A percentile compares a stretch with the other conserved stretches of the same genome.
Evolutionary conservation across 169 alveolate species (phyloP).

Genomic region (Cryptosporidium viatorum): DNA sequence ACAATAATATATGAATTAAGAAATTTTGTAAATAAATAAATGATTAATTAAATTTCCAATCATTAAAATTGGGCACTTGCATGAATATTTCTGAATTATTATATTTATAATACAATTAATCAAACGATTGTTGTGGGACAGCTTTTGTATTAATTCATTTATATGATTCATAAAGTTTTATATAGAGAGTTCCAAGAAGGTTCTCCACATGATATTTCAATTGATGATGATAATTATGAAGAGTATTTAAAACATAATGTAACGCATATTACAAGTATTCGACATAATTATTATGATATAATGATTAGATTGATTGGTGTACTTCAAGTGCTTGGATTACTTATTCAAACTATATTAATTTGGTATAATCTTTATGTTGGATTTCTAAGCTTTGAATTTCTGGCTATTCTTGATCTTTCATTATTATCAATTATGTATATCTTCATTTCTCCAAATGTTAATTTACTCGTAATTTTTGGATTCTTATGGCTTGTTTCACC

Average conservation of each 20-base stretch:
- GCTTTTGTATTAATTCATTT: neutral
- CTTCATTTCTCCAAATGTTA: slow-evolving; percentile 56
- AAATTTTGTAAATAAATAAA: neutral
- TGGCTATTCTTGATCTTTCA: slow-evolving; percentile 43
- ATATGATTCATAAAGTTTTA: slow-evolving; percentile 48
- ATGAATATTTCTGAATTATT: slow-evolving; percentile 1
- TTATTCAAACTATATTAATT: slow-evolving; percentile 43
- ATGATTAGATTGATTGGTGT: slow-evolving; percentile 55
- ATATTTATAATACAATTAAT: neutral
- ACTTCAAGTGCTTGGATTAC: slow-evolving; percentile 55
- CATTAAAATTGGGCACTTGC: neutral
- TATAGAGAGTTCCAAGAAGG: slow-evolving; percentile 60
- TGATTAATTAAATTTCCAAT: slow-evolving; percentile 6
- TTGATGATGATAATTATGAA: slow-evolving; percentile 32
- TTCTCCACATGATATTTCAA: slow-evolving; percentile 9
- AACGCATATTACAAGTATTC: slow-evolving; percentile 29
- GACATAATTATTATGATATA: slow-evolving; percentile 43
- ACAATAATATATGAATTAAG: neutral
- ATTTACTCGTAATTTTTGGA: slow-evolving; percentile 59
- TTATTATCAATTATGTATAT: slow-evolving; percentile 57
- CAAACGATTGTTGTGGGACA: neutral
- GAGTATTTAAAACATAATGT: slow-evolving; percentile 52
- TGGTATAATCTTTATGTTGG: slow-evolving; percentile 70
- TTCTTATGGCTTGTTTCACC: slow-evolving; percentile 63
- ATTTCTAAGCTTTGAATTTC: slow-evolving; percentile 42